These are phyloP conservation scores for Eragrostis curvula DNA, from an alignment of 176 grass and related monocot species.

Conservation along the genomic window DNA sequence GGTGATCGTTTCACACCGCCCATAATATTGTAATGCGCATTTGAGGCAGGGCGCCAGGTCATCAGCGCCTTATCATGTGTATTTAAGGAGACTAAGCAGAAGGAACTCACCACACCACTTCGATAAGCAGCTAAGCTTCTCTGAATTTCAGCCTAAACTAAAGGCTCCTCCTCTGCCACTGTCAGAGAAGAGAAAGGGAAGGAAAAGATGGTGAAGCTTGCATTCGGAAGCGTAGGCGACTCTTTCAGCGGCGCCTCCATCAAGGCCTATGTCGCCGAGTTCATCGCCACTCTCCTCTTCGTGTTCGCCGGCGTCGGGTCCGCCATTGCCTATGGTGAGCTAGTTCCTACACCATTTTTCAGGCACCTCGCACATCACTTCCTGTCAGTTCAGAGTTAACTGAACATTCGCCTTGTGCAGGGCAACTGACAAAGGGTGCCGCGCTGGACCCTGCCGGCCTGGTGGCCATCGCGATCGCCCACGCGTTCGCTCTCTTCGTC, in stretches of 20 bases:
- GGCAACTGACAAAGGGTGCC: conserved; percentile 59
- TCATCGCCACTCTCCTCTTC: conserved; percentile 90
- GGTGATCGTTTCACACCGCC: conserved; percentile 59
- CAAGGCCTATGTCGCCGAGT: conserved; percentile 81
- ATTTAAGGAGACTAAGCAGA: conserved; percentile 50
- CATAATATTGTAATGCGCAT: conserved; percentile 57
- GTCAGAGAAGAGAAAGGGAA: conserved; percentile 13
- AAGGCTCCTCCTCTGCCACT: background rate
- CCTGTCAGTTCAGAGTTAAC: background rate
- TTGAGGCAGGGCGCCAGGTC: background rate
- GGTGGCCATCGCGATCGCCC: conserved; percentile 77
- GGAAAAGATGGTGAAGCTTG: conserved; percentile 76
- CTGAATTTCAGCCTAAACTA: conserved; percentile 3
- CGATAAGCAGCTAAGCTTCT: conserved; percentile 22
- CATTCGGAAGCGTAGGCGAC: conserved; percentile 73
- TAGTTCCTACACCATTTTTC: background rate
- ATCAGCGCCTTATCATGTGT: conserved; percentile 34
- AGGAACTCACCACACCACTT: conserved; percentile 23
- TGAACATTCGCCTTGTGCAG: conserved; percentile 22
- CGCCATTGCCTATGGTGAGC: conserved; percentile 79
- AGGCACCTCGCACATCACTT: background rate
- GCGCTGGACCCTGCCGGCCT: conserved; percentile 77
- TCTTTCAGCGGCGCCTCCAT: conserved; percentile 68
- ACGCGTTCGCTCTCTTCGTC: conserved; percentile 84
- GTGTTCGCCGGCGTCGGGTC: conserved; percentile 93